These are phyloP conservation scores for Nosema granulosis DNA, from an alignment of 371 early-diverging fungal species.

Conservation along the genomic window DNA sequence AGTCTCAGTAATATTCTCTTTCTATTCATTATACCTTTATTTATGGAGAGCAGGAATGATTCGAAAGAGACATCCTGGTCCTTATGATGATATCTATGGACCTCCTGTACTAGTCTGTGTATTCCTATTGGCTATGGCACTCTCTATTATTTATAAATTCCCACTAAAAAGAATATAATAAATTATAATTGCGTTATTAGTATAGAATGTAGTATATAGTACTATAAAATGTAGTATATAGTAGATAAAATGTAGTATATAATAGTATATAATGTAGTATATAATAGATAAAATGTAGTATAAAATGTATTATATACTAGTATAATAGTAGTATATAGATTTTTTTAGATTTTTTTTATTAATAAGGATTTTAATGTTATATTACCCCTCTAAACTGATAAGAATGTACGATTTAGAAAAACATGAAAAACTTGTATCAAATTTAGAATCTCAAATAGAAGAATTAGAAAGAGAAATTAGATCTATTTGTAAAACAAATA, in stretches of 20 bases:
- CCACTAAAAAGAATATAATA: conserved; percentile 49
- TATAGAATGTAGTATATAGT: not conserved
- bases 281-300: not conserved
- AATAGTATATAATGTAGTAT: not conserved
- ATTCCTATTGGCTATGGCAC: conserved; percentile 76
- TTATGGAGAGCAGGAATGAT: conserved; percentile 78
- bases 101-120: conserved; percentile 79
- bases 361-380: not conserved
- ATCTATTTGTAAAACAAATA: not conserved
- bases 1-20: conserved; percentile 74
- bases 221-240: too few relatives aligned
- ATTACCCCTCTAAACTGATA: not conserved
- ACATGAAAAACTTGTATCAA: not conserved
- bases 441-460: not conserved
- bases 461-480: conserved; percentile 7
- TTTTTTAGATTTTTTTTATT: not conserved
- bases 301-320: not conserved
- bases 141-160: conserved; percentile 82
- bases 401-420: conserved; percentile 27
- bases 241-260: not conserved
- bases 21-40: conserved; percentile 83
- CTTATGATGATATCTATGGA: conserved; percentile 68
- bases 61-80: conserved; percentile 64
- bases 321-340: too few relatives aligned
- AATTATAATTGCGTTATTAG: conserved; percentile 11